Conservation (phyloP, 2,329 filamentous ascomycete genomes). For the Calonectria pseudoturangicola region DNA sequence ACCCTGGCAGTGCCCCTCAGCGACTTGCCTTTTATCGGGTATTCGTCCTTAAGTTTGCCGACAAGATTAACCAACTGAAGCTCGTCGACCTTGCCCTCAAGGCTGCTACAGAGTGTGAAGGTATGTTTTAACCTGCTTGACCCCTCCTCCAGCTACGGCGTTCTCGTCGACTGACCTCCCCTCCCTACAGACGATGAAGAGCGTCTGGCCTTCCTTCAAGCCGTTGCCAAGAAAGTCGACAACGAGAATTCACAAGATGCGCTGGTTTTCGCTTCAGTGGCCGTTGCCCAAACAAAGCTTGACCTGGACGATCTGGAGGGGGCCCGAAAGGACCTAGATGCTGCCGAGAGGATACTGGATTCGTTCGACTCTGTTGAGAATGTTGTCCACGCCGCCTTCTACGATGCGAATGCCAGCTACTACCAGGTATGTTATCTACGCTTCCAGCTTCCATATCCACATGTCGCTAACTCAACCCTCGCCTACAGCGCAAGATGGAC, state of each 20-base stretch:
- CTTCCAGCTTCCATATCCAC: neutral
- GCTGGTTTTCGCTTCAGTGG: constrained; percentile 93
- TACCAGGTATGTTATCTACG: constrained; percentile 78
- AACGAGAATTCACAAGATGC: constrained; percentile 96
- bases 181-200: constrained; percentile 83
- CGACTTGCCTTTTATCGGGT: constrained; percentile 93
- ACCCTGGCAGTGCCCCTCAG: constrained; percentile 86
- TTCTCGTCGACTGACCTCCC: constrained; percentile 39
- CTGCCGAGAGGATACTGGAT: constrained; percentile 91
- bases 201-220: constrained; percentile 88
- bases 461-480: constrained; percentile 30
- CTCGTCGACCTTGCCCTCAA: constrained; percentile 92
- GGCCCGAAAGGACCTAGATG: constrained; percentile 89
- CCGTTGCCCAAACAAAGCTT: constrained; percentile 91
- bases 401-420: constrained; percentile 95
- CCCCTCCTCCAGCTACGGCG: constrained; percentile 37
- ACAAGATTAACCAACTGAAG: constrained; percentile 99
- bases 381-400: constrained; percentile 96
- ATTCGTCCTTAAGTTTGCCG: constrained; percentile 96
- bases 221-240: constrained; percentile 91
- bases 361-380: constrained; percentile 96
- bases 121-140: constrained; percentile 66
- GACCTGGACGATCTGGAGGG: constrained; percentile 86
- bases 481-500: constrained; percentile 81
- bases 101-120: constrained; percentile 88